Evolutionary conservation across 495 filamentous ascomycete species (phyloP), one percentile per base, ranked within the genome.

Genomic region (Annulohypoxylon maeteangense): DNA sequence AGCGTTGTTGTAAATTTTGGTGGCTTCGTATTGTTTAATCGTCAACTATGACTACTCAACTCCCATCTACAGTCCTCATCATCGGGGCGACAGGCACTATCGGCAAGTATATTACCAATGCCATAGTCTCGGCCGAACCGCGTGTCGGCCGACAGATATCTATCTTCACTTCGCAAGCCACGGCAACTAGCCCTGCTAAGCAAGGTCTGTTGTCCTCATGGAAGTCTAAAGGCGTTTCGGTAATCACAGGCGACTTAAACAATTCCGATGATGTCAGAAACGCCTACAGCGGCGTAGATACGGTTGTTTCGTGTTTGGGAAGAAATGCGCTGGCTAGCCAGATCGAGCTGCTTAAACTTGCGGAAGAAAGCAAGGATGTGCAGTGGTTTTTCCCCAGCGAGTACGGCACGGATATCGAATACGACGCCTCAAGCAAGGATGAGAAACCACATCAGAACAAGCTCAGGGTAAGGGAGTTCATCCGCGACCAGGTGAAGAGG

Each of bases 391-490:
- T 91, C 67, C 90, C 90, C 4, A 90, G 87, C 18, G 90, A 92
- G 74, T 92, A 90, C 71, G 90, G 91, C 63, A 93, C 91, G 0
- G 91, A 92, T 62, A 89, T 92, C 67, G 89, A 90, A 74, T 90
- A 92, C 71, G 79, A 83, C 18, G 80, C 85, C 7, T 80, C 83
- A 36, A 90, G 88, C 58, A 83, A 82, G 22, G 53, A 78, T 32
- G 91, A 92, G 78, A 86, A 85, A 72, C 89, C 91, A 0, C 91
- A 93, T 67, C 90, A 92, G 77, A 78, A 84, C 71, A 92, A 93
- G 76, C 83, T 92, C 44, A 85, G 85, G 45, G 87, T 92, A 38
- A 83, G 91, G 34, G 86, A 84, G 23, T 85, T 85, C 48, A 81
- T 91, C 45, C 76, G 76, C 10, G 83, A 87, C 56, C 78, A 82